These are phyloP conservation scores for Tylopilus sp. DNA, from an alignment of 1,284 basidiomycete genomes.

Conservation along the genomic window DNA sequence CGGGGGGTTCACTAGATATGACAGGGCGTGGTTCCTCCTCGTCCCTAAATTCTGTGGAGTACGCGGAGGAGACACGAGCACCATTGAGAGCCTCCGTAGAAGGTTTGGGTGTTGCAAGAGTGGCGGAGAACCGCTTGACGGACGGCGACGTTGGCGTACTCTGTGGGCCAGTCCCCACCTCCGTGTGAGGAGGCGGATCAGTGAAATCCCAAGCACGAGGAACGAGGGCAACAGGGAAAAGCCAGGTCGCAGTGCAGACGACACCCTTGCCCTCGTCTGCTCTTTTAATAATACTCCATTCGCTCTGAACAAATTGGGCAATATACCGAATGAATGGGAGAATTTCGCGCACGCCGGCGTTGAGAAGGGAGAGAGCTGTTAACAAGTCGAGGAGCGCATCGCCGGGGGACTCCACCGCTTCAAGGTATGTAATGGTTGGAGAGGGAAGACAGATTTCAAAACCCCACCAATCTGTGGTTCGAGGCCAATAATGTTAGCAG, in stretches of 20 bases:
- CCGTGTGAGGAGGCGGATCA: conserved; percentile 34
- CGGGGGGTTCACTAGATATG: conserved; percentile 33
- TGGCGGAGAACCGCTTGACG: conserved; percentile 28
- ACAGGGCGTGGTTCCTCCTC: conserved; percentile 22
- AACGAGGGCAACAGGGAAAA: conserved; percentile 73
- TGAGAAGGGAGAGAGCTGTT: conserved; percentile 62
- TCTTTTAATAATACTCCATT: conserved; percentile 59
- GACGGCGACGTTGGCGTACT: conserved; percentile 23
- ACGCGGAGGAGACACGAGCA: conserved; percentile 31
- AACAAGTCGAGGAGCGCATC: conserved; percentile 66
- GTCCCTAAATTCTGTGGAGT: conserved; percentile 26
- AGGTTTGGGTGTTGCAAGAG: conserved; percentile 31
- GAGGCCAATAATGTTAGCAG: conserved; percentile 10
- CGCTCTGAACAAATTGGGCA: conserved; percentile 68
- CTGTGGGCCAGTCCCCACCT: conserved; percentile 13
- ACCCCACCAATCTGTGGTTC: conserved; percentile 73
- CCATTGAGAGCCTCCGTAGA: conserved; percentile 24
- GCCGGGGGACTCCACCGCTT: conserved; percentile 59
- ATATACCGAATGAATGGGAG: conserved; percentile 78
- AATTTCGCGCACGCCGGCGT: conserved; percentile 70
- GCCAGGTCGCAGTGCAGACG: conserved; percentile 81
- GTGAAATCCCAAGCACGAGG: conserved; percentile 76
- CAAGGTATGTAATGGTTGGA: conserved; percentile 57
- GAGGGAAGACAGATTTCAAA: conserved; percentile 69
- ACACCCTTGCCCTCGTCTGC: conserved; percentile 71